Evolutionary conservation across 2,329 filamentous ascomycete species (phyloP).

Genomic region (Ramichloridium luteum): DNA sequence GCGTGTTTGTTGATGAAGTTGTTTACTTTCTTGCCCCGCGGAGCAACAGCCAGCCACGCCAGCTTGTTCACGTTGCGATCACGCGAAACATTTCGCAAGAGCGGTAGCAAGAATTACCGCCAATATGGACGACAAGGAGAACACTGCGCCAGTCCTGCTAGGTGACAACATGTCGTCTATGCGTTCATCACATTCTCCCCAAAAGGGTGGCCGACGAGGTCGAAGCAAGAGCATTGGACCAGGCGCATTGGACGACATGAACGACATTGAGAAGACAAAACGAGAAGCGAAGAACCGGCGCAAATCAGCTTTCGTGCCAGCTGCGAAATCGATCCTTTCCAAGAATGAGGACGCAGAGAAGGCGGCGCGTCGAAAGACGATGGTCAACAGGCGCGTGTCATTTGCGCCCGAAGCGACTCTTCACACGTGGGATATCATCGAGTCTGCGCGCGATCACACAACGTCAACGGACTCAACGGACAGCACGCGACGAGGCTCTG

Average conservation of each 20-base stretch:
- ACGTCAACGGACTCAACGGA: slow-evolving; percentile 60
- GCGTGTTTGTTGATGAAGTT: too few species aligned
- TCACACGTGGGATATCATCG: slow-evolving; percentile 92
- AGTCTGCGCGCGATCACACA: slow-evolving; percentile 77
- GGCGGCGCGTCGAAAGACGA: slow-evolving; percentile 69
- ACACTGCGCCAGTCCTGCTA: background rate
- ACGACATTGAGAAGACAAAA: slow-evolving; percentile 36
- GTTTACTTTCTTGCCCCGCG: too few species aligned
- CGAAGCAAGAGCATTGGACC: slow-evolving; percentile 95
- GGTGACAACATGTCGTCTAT: background rate
- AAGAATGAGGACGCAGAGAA: slow-evolving; percentile 41
- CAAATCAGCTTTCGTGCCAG: slow-evolving; percentile 36
- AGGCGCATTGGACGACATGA: slow-evolving; percentile 73
- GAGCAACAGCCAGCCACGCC: too few species aligned
- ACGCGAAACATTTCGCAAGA: too few species aligned
- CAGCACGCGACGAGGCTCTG: slow-evolving; percentile 59
- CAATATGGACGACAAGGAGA: background rate
- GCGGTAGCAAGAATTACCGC: too few species aligned
- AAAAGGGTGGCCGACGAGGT: slow-evolving; percentile 47
- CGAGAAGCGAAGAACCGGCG: slow-evolving; percentile 21
- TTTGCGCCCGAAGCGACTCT: slow-evolving; percentile 95
- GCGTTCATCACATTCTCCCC: slow-evolving; percentile 11
- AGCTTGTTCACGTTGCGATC: too few species aligned
- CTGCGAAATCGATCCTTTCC: slow-evolving; percentile 44
- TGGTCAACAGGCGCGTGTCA: slow-evolving; percentile 76